Percentiles rank a stretch among this genome's conserved stretches.
Evolutionary conservation across 139 green algal species (phyloP).

Genomic region (Nannochloris sp.): DNA sequence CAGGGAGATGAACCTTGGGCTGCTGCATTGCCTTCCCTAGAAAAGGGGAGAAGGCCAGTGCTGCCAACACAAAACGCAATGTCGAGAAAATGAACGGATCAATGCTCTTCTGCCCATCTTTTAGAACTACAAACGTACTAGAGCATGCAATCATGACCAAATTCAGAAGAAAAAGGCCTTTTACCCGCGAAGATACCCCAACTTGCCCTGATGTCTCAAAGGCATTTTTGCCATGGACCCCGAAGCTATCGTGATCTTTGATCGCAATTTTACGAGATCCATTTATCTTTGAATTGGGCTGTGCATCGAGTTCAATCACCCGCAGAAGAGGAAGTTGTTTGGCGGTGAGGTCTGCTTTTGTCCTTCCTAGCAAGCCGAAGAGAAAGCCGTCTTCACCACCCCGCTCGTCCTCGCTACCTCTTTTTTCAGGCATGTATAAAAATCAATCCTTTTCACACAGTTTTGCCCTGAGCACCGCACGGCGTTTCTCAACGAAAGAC

Average conservation of each 20-base stretch:
- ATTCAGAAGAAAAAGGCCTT: constrained; percentile 32
- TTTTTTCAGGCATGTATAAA: no score
- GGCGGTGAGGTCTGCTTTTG: neutral
- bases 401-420: no score
- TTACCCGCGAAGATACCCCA: constrained; percentile 8
- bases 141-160: constrained; percentile 29
- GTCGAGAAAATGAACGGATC: constrained; percentile 27
- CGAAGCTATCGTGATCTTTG: neutral
- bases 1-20: constrained; percentile 13
- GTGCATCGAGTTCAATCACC: neutral
- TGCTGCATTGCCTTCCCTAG: constrained; percentile 17
- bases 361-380: neutral
- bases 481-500: no score
- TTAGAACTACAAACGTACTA: constrained; percentile 32
- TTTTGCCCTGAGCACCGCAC: no score
- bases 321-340: neutral
- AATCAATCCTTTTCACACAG: no score
- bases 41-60: constrained; percentile 31
- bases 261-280: neutral
- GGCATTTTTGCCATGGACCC: neutral
- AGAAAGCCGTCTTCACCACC: no score
- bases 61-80: constrained; percentile 34
- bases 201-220: neutral
- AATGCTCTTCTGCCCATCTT: constrained; percentile 20
- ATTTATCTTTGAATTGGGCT: no score